phyloP scores from a whole-genome alignment of 2,329 filamentous ascomycete species.

The Raffaelea arxii region DNA sequence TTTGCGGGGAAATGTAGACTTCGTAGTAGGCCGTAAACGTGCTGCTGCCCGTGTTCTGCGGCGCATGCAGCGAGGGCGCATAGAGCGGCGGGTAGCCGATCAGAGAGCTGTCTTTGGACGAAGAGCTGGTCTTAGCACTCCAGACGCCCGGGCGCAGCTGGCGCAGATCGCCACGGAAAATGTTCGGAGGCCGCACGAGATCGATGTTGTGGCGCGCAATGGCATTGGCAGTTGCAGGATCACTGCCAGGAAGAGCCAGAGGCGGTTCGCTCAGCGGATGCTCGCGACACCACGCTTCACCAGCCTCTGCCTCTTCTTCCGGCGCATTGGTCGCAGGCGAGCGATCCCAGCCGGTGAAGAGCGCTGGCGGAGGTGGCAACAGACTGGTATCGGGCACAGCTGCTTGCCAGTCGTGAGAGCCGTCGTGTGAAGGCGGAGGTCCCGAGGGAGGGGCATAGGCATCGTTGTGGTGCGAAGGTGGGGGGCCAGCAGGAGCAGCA shows the following conservation, averaged over 20 bases:
- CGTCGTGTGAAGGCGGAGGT: constrained; percentile 15
- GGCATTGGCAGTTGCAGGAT: constrained; percentile 23
- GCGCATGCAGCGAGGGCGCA: constrained; percentile 47
- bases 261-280: constrained; percentile 47
- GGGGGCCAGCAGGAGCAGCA: neutral
- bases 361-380: constrained; percentile 61
- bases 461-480: constrained; percentile 1
- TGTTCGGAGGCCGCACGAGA: constrained; percentile 38
- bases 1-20: constrained; percentile 38
- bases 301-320: constrained; percentile 37
- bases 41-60: constrained; percentile 19
- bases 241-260: constrained; percentile 24
- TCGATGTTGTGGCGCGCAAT: constrained; percentile 42
- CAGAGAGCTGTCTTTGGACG: constrained; percentile 51
- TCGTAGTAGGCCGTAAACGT: constrained; percentile 62
- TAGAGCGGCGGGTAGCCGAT: constrained; percentile 63
- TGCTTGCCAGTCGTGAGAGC: constrained; percentile 54
- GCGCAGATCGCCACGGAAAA: constrained; percentile 35
- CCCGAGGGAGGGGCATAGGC: constrained; percentile 14
- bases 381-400: constrained; percentile 64
- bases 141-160: constrained; percentile 41
- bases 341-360: constrained; percentile 52
- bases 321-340: constrained; percentile 61
- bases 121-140: constrained; percentile 28
- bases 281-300: constrained; percentile 53